Evolutionary conservation across 2,329 filamentous ascomycete genomes (phyloP).

Genomic region (Ploettnerulaceae sp.): DNA sequence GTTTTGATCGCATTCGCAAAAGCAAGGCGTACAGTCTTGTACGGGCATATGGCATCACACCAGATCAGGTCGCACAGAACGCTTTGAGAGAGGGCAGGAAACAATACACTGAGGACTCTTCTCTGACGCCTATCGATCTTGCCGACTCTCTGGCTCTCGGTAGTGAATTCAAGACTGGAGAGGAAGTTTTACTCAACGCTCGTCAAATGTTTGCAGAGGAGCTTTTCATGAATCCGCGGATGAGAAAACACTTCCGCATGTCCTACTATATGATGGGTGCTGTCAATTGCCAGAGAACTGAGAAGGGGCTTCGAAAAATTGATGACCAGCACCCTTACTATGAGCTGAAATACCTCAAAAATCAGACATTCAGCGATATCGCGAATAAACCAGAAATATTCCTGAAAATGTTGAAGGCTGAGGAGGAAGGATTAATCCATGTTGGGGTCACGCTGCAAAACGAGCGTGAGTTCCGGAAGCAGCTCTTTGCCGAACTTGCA

Average conservation of each 20-base stretch:
- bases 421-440: constrained; percentile 87
- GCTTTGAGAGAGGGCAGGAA: constrained; percentile 73
- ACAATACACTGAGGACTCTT: constrained; percentile 78
- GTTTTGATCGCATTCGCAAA: constrained; percentile 80
- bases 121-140: constrained; percentile 75
- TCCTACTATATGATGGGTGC: constrained; percentile 79
- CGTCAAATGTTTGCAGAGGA: constrained; percentile 90
- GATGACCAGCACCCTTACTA: constrained; percentile 95
- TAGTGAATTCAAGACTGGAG: constrained; percentile 68
- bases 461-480: constrained; percentile 68
- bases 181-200: constrained; percentile 71
- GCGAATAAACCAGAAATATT: constrained; percentile 83
- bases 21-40: constrained; percentile 78
- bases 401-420: constrained; percentile 94
- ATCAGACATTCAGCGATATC: constrained; percentile 78
- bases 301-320: constrained; percentile 89
- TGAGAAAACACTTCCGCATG: constrained; percentile 80
- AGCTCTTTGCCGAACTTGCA: constrained; percentile 77
- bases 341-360: constrained; percentile 93
- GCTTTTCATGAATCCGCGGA: constrained; percentile 77
- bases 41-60: constrained; percentile 81
- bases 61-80: constrained; percentile 85
- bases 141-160: constrained; percentile 72
- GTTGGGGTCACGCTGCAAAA: constrained; percentile 75
- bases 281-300: constrained; percentile 83